Evolutionary conservation across 1,284 basidiomycete species (phyloP).

Genomic region (Ceratobasidium sp.): DNA sequence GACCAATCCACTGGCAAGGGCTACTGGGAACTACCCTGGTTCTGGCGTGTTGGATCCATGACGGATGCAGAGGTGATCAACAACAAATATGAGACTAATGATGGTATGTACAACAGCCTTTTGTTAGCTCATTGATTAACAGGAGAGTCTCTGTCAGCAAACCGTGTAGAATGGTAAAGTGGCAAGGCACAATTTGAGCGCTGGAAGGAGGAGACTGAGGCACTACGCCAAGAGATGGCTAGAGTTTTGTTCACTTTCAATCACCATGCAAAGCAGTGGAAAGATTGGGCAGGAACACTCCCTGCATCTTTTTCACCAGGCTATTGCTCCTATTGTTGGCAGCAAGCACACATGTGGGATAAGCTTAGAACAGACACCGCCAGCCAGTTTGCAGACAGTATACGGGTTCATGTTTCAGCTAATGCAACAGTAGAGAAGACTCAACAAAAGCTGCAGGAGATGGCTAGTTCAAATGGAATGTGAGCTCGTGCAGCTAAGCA

Average conservation of each 20-base stretch:
- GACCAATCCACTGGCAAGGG: neutral
- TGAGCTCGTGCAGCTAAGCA: too few relatives aligned
- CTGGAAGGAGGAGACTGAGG: neutral
- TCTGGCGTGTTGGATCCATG: neutral
- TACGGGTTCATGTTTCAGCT: too few relatives aligned
- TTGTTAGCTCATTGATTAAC: too few relatives aligned
- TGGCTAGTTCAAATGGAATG: too few relatives aligned
- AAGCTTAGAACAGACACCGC: too few relatives aligned
- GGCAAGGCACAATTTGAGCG: neutral
- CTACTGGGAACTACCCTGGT: neutral
- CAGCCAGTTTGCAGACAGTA: too few relatives aligned
- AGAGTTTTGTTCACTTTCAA: neutral
- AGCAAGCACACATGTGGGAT: too few relatives aligned
- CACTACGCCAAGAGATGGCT: neutral
- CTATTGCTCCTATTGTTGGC: too few relatives aligned
- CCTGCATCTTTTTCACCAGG: too few relatives aligned
- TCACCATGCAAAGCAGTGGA: neutral
- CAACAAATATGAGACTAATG: neutral
- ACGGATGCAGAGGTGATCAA: neutral
- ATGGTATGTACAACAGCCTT: neutral
- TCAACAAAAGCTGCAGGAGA: too few relatives aligned
- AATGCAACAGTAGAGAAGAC: too few relatives aligned
- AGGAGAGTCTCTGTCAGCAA: neutral
- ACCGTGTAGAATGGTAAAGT: neutral
- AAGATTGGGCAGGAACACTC: too few relatives aligned